phyloP scores from a whole-genome alignment of 2,329 filamentous ascomycete species.

The Fusarium sp. region DNA sequence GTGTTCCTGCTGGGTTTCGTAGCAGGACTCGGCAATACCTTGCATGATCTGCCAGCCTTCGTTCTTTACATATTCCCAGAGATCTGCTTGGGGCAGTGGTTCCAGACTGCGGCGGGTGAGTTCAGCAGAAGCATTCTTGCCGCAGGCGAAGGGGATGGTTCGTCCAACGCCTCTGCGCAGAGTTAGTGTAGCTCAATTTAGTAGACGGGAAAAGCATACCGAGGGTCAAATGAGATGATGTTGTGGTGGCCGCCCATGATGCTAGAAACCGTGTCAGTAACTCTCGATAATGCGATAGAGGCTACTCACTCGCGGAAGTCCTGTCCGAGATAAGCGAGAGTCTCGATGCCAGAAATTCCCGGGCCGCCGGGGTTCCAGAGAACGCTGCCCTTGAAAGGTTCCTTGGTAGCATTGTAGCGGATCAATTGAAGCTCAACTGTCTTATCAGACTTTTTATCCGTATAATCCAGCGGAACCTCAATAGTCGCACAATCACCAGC shows the following conservation, averaged over 20 bases:
- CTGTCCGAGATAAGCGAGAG: conserved; percentile 11
- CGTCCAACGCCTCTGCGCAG: conserved; percentile 16
- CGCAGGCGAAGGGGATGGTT: conserved; percentile 34
- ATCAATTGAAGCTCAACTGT: conserved; percentile 47
- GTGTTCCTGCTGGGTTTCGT: conserved; percentile 34
- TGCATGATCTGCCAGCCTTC: conserved; percentile 2
- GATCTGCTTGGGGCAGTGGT: conserved; percentile 3
- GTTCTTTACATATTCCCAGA: conserved; percentile 17
- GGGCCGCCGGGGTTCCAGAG: conserved; percentile 54
- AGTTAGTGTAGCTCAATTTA: background rate
- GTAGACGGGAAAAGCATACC: background rate
- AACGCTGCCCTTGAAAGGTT: conserved; percentile 50
- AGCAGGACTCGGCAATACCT: conserved; percentile 36
- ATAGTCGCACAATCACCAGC: conserved; percentile 48
- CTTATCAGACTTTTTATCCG: conserved; percentile 37
- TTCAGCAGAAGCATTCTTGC: background rate
- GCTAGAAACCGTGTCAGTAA: background rate
- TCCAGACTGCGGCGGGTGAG: conserved; percentile 5
- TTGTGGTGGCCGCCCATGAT: conserved; percentile 27
- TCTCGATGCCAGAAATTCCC: conserved; percentile 36
- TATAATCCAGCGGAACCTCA: conserved; percentile 54
- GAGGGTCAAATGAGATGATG: conserved; percentile 36
- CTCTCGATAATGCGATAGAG: fast-evolving
- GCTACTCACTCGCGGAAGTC: conserved; percentile 15
- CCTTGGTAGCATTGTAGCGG: conserved; percentile 43